Conservation (phyloP, 108 stramenopile species). For the Bacterosira constricta region DNA sequence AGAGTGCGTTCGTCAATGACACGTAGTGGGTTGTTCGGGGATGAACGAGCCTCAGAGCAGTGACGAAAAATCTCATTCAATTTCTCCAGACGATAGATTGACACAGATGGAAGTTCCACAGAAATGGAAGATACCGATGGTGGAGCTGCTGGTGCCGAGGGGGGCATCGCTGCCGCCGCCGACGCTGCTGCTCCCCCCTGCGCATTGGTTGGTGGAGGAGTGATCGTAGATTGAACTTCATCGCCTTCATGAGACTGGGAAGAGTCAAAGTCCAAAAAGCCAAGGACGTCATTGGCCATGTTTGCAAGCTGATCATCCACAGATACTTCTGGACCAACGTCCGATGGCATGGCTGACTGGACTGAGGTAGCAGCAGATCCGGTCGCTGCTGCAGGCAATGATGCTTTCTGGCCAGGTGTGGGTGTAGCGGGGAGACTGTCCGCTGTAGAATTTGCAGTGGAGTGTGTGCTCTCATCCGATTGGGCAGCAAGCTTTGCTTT, state of each 20-base stretch:
- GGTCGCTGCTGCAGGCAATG: slow-evolving; percentile 6
- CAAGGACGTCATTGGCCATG: slow-evolving; percentile 51
- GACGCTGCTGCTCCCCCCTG: background rate
- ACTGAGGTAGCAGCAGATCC: background rate
- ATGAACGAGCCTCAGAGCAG: slow-evolving; percentile 52
- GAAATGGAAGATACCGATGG: slow-evolving; percentile 25
- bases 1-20: slow-evolving; percentile 56
- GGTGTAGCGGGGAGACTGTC: slow-evolving; percentile 43
- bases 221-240: slow-evolving; percentile 10
- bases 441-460: slow-evolving; percentile 36
- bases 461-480: slow-evolving; percentile 38
- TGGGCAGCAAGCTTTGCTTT: slow-evolving; percentile 19
- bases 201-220: slow-evolving; percentile 1
- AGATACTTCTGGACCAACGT: slow-evolving; percentile 6
- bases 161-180: background rate
- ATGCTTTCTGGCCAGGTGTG: background rate
- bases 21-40: slow-evolving; percentile 48
- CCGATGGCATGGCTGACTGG: background rate
- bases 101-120: slow-evolving; percentile 52
- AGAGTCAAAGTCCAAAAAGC: slow-evolving; percentile 48
- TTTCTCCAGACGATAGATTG: slow-evolving; percentile 76
- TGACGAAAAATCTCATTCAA: slow-evolving; percentile 67
- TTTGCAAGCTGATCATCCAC: slow-evolving; percentile 50
- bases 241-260: background rate
- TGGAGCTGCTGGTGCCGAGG: slow-evolving; percentile 30